Base-by-base conservation (phyloP, 306 rosid species). In the cucumber (Cucumis sativus) region DNA sequence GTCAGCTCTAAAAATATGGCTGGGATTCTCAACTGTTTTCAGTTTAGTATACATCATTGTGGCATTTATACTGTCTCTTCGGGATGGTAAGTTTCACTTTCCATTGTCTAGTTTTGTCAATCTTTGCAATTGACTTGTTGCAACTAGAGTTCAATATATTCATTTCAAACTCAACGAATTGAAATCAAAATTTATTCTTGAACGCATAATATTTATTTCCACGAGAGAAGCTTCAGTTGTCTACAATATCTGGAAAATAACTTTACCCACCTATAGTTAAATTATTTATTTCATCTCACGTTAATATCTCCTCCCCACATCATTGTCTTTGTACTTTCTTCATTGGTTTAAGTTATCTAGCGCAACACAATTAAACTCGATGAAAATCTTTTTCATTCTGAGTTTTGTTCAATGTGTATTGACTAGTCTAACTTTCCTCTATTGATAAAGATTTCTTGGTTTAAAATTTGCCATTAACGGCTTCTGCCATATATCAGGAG, bases 1-100 rank as follows among this genome's bases (percentile, higher is more conserved):
- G 64, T 95, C 99, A 4, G 99, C 99, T 52, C 96, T 95, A 33
- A 85, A 96, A 84, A 15, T 84, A 83, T 95, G 99, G 99, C 82
- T 95, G 45, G 97, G 91, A 88, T 81, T 95, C 85, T 95, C 99
- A 25, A 92, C 97, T 8, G 72, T 92, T 78, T 87, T 92, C 84
- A 92, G 96, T 84, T 63, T 90, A 5, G 80, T 86, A 8, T 95
- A 95, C 35, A 90, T 92, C 68, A 77, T 84, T 74, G 66, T 77
- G 52, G 93, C 93, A 30, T 80, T 92, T 52, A 87, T 57, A 14
- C 81, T 92, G 77, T 89, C 99, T 1, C 79, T 92, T 59, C 74
- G 69, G 79, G 97, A 95, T 80, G 99, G 99, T 95, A 84, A 87
- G 86, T 41, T 80, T 66, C 74, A 87, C 83, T 49, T 81, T 66